Base-by-base conservation (phyloP, 192 early-diverging fungal species). In the Lobosporangium transversale region DNA sequence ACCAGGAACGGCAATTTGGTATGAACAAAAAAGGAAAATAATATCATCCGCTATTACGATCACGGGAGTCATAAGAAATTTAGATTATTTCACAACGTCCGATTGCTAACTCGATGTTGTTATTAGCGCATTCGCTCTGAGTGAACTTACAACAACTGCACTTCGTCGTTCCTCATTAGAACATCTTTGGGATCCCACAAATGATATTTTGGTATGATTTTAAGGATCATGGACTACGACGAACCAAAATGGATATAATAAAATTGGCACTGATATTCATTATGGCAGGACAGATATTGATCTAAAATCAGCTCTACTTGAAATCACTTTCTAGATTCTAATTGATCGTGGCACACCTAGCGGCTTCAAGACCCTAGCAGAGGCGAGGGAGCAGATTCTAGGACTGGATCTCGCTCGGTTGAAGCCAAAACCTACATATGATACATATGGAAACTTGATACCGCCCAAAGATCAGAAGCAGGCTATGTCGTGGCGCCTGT, bases 401-500 rank as follows among this genome's bases (percentile, higher is more conserved):
- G 81, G 85, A 9, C 43, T 78, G 27, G 80, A 78, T 59, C 58
- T 68, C 15, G 58, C 75, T 17, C 50, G 62, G 56, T 69, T 58
- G 42, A 69, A 62, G 51, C 52, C 24, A 7, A 79, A 58, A n/a
- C 58, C 59, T 26, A 65, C 70, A 44, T 50, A 75, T 17, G 78
- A 82, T 17, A 68, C 35, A 29, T 83, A 49, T 36, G 68, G 53
- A 4, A 43, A 66, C 12, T 47, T 36, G 1, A 43, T 67, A 29
- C 54, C 59, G 29, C 52, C 56, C 29, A 29, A 58, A 11, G 36
- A 23, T 8, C 32, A 53, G 35, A 48, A 4, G 70, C 60, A 0
- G 85, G 80, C 14, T 90, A 95, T 71, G 90, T 93, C n/a, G 78
- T 96, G 21, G 93, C 91, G 32, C 94, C 94, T 24, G 89, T 90